Evolutionary conservation across 202 grass and related monocot genomes (phyloP).

Genomic region (Setaria italica): DNA sequence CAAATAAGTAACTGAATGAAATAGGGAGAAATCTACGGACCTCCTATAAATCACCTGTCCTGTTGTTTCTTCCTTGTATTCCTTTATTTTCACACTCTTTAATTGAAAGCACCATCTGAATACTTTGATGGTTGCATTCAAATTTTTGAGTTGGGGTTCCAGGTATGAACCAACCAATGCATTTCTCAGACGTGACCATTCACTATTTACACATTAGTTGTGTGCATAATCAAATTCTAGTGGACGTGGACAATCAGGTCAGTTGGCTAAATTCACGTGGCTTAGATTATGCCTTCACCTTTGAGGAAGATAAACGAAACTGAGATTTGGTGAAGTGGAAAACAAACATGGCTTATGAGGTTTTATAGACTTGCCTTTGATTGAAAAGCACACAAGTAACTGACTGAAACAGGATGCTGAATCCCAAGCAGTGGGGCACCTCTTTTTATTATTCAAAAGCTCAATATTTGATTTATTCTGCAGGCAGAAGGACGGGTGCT

Average conservation of each 20-base stretch:
- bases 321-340: neutral
- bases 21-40: neutral
- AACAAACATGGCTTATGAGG: neutral
- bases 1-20: neutral
- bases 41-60: neutral
- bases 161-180: neutral
- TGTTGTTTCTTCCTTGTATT: neutral
- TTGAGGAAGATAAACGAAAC: slow-evolving; percentile 3
- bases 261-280: neutral
- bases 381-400: neutral
- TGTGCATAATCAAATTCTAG: neutral
- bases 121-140: neutral
- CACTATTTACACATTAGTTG: neutral
- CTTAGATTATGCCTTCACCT: neutral
- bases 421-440: neutral
- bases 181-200: neutral
- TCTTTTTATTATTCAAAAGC: slow-evolving; percentile 12
- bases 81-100: neutral
- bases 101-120: neutral
- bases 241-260: neutral
- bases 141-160: neutral
- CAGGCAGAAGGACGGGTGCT: slow-evolving; percentile 82
- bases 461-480: slow-evolving; percentile 32
- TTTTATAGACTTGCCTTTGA: neutral
- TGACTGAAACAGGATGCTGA: neutral